Evolutionary conservation across 2,329 filamentous ascomycete genomes (phyloP).

Genomic region (Pleomassaria siparia): DNA sequence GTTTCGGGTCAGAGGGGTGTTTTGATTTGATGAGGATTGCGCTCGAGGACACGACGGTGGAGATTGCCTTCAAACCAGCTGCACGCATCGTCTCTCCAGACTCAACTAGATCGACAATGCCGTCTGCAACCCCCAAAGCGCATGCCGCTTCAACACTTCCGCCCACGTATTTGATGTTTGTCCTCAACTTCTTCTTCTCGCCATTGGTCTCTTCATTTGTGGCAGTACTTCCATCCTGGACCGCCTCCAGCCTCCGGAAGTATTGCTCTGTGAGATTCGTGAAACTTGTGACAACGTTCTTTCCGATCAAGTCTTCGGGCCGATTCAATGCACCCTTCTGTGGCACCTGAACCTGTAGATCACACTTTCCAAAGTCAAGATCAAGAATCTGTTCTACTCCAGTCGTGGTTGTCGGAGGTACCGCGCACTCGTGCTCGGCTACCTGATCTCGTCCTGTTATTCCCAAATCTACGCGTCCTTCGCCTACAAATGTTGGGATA

Average conservation of each 20-base stretch:
- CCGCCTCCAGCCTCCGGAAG: slow-evolving; percentile 74
- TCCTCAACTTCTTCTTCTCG: slow-evolving; percentile 64
- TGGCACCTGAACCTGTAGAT: slow-evolving; percentile 95
- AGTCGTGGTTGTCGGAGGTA: slow-evolving; percentile 47
- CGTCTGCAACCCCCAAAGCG: slow-evolving; percentile 91
- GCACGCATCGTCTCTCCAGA: slow-evolving; percentile 98
- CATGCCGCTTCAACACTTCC: slow-evolving; percentile 98
- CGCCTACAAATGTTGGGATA: slow-evolving; percentile 95
- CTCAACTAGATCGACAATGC: slow-evolving; percentile 97
- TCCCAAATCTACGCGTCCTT: slow-evolving; percentile 88
- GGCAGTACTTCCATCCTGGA: slow-evolving; percentile 39
- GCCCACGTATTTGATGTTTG: slow-evolving; percentile 90
- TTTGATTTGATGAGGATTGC: slow-evolving; percentile 92
- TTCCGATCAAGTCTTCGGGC: slow-evolving; percentile 79
- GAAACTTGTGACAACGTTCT: slow-evolving; percentile 95
- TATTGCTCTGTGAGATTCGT: slow-evolving; percentile 80
- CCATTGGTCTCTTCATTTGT: slow-evolving; percentile 40
- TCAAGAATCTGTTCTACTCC: slow-evolving; percentile 85
- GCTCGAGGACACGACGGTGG: slow-evolving; percentile 85
- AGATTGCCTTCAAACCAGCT: slow-evolving; percentile 89
- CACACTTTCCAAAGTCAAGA: slow-evolving; percentile 86
- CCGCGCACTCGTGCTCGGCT: slow-evolving; percentile 77
- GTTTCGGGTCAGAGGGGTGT: slow-evolving; percentile 73
- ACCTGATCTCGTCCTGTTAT: slow-evolving; percentile 95
- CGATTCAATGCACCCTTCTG: slow-evolving; percentile 73